Conservation (phyloP, 169 alveolate species). For the Plasmodium coatneyi region DNA sequence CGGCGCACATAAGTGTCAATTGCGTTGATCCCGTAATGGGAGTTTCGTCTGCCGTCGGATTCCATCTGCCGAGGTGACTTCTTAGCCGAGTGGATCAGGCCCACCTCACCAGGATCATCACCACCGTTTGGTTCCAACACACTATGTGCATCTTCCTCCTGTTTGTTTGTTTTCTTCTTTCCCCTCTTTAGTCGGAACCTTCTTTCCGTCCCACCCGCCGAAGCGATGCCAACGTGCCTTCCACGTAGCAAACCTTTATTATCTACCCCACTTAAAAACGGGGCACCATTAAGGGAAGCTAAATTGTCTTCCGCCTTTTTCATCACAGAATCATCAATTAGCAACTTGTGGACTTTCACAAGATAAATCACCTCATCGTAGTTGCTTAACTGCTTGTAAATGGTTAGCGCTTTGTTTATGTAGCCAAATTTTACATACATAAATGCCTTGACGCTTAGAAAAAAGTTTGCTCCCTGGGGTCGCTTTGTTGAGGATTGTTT, state of each 20-base stretch:
- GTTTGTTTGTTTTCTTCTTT: not conserved
- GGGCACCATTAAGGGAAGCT: not conserved
- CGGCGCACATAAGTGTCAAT: not conserved
- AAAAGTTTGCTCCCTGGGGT: not conserved
- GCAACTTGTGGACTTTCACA: slow-evolving; percentile 3
- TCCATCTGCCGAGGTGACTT: not conserved
- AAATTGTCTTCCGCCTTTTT: not conserved
- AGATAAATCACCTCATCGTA: slow-evolving; percentile 7
- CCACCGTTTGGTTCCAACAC: not conserved
- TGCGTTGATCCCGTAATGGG: not conserved
- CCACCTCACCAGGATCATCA: not conserved
- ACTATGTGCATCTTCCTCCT: not conserved
- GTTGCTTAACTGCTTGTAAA: slow-evolving; percentile 4
- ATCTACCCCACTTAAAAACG: not conserved
- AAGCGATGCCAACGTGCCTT: not conserved
- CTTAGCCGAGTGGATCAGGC: not conserved
- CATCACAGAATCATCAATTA: slow-evolving; percentile 19
- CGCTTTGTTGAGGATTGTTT: not conserved
- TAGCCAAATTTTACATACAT: slow-evolving; percentile 25
- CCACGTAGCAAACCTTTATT: not conserved
- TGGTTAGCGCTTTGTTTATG: slow-evolving; percentile 7
- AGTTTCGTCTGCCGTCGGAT: not conserved
- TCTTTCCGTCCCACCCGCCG: not conserved
- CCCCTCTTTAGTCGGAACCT: not conserved
- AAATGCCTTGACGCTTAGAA: slow-evolving; percentile 24